Conservation (phyloP, 768 basidiomycete species). For the Leccinum subtestaceum region DNA sequence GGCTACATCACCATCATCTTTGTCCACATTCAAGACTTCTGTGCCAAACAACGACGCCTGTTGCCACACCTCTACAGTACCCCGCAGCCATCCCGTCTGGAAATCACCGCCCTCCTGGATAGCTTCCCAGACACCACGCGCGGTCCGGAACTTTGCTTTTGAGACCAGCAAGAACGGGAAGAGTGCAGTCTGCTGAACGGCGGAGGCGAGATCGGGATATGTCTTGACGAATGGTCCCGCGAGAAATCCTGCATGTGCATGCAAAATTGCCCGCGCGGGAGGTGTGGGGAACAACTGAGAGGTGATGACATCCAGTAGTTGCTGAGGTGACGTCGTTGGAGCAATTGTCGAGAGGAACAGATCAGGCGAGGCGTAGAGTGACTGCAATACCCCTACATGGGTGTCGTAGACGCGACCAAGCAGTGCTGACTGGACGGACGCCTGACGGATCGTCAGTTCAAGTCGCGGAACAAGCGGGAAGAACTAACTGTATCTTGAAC, state of each 20-base stretch:
- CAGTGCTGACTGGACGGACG: conserved; percentile 60
- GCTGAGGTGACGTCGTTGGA: conserved; percentile 17
- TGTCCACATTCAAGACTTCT: conserved; percentile 29
- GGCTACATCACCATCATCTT: conserved; percentile 30
- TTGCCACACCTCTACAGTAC: conserved; percentile 48
- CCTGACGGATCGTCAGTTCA: conserved; percentile 34
- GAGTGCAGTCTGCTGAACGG: conserved; percentile 51
- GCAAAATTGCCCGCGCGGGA: conserved; percentile 51
- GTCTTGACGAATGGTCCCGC: conserved; percentile 39
- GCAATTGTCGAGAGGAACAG: conserved; percentile 39
- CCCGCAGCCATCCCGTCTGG: conserved; percentile 44
- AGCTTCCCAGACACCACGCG: conserved; percentile 70
- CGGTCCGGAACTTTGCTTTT: conserved; percentile 65
- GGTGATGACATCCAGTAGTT: conserved; percentile 22
- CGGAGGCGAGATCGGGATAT: conserved; percentile 27
- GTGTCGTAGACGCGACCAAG: conserved; percentile 68
- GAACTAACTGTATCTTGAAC: conserved; percentile 35
- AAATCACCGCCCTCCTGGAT: conserved; percentile 39
- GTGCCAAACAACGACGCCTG: conserved; percentile 25
- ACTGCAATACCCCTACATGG: conserved; percentile 56
- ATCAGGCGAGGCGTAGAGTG: conserved; percentile 57
- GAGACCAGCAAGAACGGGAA: conserved; percentile 77
- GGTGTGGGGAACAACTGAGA: conserved; percentile 35
- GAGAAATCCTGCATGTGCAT: conserved; percentile 58
- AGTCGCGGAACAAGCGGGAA: not conserved